Base-by-base conservation (phyloP, 2,329 filamentous ascomycete genomes). In the Colletotrichum cordylinicola region DNA sequence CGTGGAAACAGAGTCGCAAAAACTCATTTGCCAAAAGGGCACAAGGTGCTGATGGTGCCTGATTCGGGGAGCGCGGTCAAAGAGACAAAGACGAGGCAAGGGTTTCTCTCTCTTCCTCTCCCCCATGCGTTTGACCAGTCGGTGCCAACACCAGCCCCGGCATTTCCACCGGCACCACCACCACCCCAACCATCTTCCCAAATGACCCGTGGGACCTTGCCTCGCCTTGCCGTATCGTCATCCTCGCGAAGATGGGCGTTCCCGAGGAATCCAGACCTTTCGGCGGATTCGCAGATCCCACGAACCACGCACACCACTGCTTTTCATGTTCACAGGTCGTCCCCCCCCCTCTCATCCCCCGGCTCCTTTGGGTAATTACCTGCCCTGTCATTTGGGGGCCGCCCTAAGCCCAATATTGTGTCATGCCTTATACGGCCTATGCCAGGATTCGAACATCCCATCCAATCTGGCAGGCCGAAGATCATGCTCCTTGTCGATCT, bases 21-120 rank as follows among this genome's bases (percentile, higher is more conserved):
- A 64, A 21, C 29, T 68, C 64, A 65, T 73, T 61, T 64, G 58
- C 10, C 58, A 33, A 35, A 62, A 18, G 29, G 33, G 31, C n/a
- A 21, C 43, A 48, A 68, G 74, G 64, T 56, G 64, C 55, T 31
- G 39, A 43, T 62, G 43, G 39, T 48, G 69, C 64, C 64, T 66
- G 29, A 60, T 65, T 76, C 58, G 29, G 70, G 24, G 18, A 29
- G n/a, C 58, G 48, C 12, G 21, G 64, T 74, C 64, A 65, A 74
- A 74, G 43, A 74, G 64, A 76, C 74, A 76, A 76, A 68, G 70
- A 33, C 39, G 43, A 65, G 29, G 55, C 55, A 73, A 58, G 69
- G 62, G 62, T 31, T 69, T 43, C 60, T 33, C 21, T 13, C 21
- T 52, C 12, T 13, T 52, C 43, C 6, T 21, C 43, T 52, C n/a